Evolutionary conservation across 2,329 filamentous ascomycete genomes (phyloP).

Genomic region (Fusarium sp.): DNA sequence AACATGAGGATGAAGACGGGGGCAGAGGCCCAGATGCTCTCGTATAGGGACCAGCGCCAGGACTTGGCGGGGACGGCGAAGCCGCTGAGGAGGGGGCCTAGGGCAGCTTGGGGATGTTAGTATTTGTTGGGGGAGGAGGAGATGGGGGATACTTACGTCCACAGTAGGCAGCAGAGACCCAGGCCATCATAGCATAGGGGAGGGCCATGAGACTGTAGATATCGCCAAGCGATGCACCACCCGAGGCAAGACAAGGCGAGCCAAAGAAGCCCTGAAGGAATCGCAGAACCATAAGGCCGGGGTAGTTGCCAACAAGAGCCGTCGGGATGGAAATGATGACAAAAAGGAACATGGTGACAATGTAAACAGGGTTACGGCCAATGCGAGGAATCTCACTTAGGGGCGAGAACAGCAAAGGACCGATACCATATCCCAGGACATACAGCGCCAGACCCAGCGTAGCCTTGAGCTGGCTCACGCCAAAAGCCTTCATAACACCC

Average conservation of each 20-base stretch:
- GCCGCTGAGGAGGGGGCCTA: conserved; percentile 71
- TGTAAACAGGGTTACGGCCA: conserved; percentile 76
- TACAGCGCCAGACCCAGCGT: conserved; percentile 72
- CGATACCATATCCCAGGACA: conserved; percentile 72
- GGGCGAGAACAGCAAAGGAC: conserved; percentile 74
- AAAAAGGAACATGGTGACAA: conserved; percentile 75
- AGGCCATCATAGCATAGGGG: conserved; percentile 69
- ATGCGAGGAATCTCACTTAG: conserved; percentile 74
- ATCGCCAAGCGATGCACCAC: conserved; percentile 63
- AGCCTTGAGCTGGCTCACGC: conserved; percentile 62
- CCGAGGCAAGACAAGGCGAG: conserved; percentile 72
- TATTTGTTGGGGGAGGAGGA: conserved; percentile 41
- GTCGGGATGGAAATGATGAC: conserved; percentile 75
- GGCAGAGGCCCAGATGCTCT: conserved; percentile 71
- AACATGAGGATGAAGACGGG: conserved; percentile 72
- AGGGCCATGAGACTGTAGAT: conserved; percentile 67
- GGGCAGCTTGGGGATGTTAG: conserved; percentile 54
- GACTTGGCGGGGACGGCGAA: conserved; percentile 68
- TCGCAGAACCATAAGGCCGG: conserved; percentile 72
- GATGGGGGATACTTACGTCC: conserved; percentile 49
- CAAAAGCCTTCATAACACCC: conserved; percentile 65
- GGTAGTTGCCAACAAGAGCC: conserved; percentile 71
- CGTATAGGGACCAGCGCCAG: conserved; percentile 75
- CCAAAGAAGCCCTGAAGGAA: conserved; percentile 77
- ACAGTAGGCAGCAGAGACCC: conserved; percentile 66